Evolutionary conservation across 352 stramenopile species (phyloP).

Genomic region (Globisporangium sylvaticum): DNA sequence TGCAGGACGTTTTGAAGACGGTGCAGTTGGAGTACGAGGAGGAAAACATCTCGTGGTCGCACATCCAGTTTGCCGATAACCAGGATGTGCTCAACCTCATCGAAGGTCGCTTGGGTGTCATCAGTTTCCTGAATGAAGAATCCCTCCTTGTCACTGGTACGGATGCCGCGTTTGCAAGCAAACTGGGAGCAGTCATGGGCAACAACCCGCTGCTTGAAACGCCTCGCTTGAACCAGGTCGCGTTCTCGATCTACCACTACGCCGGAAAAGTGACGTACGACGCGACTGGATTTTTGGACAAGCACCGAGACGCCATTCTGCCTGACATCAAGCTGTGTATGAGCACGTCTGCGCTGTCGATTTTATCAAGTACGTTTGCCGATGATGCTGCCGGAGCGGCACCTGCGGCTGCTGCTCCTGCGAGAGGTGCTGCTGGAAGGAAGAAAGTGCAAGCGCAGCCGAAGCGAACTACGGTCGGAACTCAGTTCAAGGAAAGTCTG

Average conservation of each 20-base stretch:
- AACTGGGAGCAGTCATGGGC: slow-evolving; percentile 84
- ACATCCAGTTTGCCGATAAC: slow-evolving; percentile 90
- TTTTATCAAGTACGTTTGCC: slow-evolving; percentile 71
- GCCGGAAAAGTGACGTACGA: slow-evolving; percentile 85
- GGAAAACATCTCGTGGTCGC: slow-evolving; percentile 89
- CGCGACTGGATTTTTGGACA: slow-evolving; percentile 77
- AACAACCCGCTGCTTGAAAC: slow-evolving; percentile 85
- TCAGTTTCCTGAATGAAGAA: slow-evolving; percentile 90
- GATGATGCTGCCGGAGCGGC: slow-evolving; percentile 25
- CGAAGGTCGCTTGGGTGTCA: slow-evolving; percentile 84
- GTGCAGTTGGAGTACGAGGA: slow-evolving; percentile 95
- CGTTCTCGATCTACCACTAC: slow-evolving; percentile 86
- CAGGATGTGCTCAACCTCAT: slow-evolving; percentile 90
- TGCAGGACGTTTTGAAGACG: slow-evolving; percentile 88
- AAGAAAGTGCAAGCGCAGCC: slow-evolving; percentile 58
- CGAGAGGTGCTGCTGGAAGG: slow-evolving; percentile 13
- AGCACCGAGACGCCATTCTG: slow-evolving; percentile 80
- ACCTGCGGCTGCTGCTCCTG: slow-evolving; percentile 1
- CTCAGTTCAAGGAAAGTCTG: slow-evolving; percentile 84
- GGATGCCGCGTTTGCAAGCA: slow-evolving; percentile 85
- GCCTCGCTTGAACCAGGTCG: slow-evolving; percentile 74
- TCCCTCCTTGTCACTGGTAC: slow-evolving; percentile 79
- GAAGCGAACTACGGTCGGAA: slow-evolving; percentile 71
- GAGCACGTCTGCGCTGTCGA: slow-evolving; percentile 58
- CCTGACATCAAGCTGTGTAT: slow-evolving; percentile 86